A percentile compares a stretch with the other conserved stretches of the same genome.
phyloP scores from a whole-genome alignment of 2,329 filamentous ascomycete genomes.

The Sporothrix curviconia region DNA sequence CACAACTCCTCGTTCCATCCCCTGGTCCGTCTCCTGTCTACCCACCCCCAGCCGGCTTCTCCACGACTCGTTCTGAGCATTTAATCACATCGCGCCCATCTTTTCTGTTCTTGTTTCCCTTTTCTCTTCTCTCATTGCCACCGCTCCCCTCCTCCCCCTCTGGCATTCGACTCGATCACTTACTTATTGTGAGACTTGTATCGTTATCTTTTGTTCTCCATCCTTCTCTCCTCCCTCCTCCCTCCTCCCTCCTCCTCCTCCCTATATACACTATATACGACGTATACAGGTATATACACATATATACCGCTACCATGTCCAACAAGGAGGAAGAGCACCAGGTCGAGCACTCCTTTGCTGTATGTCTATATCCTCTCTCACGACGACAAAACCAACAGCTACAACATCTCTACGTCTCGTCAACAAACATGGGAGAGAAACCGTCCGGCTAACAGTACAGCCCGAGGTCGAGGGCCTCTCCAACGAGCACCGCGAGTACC shows the following conservation, averaged over 20 bases:
- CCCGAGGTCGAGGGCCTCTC: slow-evolving; percentile 1
- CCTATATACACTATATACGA: too few species aligned
- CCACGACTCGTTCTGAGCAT: slow-evolving; percentile 4
- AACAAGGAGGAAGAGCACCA: slow-evolving; percentile 4
- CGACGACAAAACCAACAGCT: not conserved
- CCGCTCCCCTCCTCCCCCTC: not conserved
- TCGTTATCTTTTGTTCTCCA: not conserved
- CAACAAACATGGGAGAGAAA: not conserved
- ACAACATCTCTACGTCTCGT: not conserved
- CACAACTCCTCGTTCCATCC: not conserved
- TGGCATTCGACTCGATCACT: not conserved
- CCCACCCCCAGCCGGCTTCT: too few species aligned
- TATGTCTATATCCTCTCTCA: not conserved
- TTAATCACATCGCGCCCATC: slow-evolving; percentile 2
- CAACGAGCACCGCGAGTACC: slow-evolving; percentile 6
- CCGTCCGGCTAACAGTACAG: slow-evolving; percentile 4
- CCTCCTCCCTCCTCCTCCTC: not conserved
- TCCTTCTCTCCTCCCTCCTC: not conserved
- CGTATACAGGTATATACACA: too few species aligned
- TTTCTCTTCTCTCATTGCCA: not conserved
- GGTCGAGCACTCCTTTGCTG: not conserved
- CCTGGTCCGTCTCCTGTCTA: not conserved
- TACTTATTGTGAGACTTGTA: not conserved
- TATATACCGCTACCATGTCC: not conserved
- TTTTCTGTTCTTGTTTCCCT: not conserved